Evolutionary conservation across 331 rosid species (phyloP), one percentile per base, ranked within the genome.

Genomic region (Saraca asoca): DNA sequence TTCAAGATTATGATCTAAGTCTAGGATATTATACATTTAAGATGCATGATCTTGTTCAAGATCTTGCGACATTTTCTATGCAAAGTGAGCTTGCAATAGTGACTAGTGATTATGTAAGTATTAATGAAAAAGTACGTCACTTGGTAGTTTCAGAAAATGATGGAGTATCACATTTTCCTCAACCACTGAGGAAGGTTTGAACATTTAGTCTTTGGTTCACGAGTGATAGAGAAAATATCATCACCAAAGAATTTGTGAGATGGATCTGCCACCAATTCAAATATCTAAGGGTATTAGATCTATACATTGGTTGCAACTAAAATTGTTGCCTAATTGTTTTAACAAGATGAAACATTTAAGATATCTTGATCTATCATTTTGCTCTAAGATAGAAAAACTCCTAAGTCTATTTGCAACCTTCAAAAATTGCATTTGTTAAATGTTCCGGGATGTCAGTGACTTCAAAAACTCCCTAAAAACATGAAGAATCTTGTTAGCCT

Each of bases 21-120:
- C 31, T 24, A 46, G 9, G 12, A 34, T 6, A 8, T 73, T 31
- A 34, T 7, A 9, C 0, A 6, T 66, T 67, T 42, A 72, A 42
- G 45, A 62, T 76, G 57, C 84, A 80, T 7, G 78, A 80, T 64
- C 64, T 76, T 4, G 5, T 72, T n/a, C 80, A 75, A 2, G 78
- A 79, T 74, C 80, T 80, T 31, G 69, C 81, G 14, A 38, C 44
- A 16, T 75, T 39, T 33, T 35, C 41, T 12, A 75, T 60, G 65
- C 71, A 55, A 37, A 50, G 10, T 52, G 85, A 80, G 52, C 54
- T 18, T 17, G 52, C 54, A 15, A 13, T 41, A 2, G 49, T 62
- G 0, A 68, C 37, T 9, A 15, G 10, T 2, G 49, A n/a, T 8
- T 34, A 38, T 3, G 31, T 24, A 24, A 24, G 31, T n/a, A 60